Evolutionary conservation across 2,329 filamentous ascomycete genomes (phyloP), one percentile per base, ranked within the genome.

Genomic region (Pleoardoris graminearum): DNA sequence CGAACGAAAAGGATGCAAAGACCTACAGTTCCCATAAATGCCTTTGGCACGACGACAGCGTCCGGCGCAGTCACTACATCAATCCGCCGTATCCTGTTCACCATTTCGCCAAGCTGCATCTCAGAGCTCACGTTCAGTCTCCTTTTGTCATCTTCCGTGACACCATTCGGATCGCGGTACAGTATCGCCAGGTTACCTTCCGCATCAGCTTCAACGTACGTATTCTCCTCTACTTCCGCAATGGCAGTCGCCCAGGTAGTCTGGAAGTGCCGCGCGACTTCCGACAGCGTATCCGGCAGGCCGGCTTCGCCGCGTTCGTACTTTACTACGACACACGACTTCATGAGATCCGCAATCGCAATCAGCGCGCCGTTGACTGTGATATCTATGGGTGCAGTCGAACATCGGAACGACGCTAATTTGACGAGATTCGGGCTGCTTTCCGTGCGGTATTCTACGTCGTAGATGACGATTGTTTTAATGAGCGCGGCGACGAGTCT

Each of bases 321-420:
- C 67, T 94, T 81, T 7, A 97, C 79, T 5, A 97, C 77, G 1
- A 88, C 86, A 21, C 96, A 79, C 1, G 90, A 96, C 75, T 97
- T 97, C 89, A 96, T 97, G 39, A 99, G 77, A 67, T 99, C 94
- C 0, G 88, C 89, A 8, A 97, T 86, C 0, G 89, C 90, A 57
- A 99, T 92, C 21, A 84, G 80, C 60, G 87, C 86, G 1, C 83
- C 88, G 1, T 85, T 83, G 12, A 97, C 82, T 8, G 87, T 85
- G 6, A 97, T 72, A 60, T 93, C 90, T 14, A 96, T 84, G 0
- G 94, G 92, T 27, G 90, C 89, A 0, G 91, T 95, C 2, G 91
- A 85, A 1, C 90, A 89, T 11, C 91, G 85, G 71, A 91, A 96
- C 2, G 85, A 84, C 1, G 90, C 89, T 14, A 88, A 69, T 69